A percentile compares a stretch with the other conserved stretches of the same genome.
phyloP scores from a whole-genome alignment of 2,329 filamentous ascomycete genomes.

The Orbilia javanica region DNA sequence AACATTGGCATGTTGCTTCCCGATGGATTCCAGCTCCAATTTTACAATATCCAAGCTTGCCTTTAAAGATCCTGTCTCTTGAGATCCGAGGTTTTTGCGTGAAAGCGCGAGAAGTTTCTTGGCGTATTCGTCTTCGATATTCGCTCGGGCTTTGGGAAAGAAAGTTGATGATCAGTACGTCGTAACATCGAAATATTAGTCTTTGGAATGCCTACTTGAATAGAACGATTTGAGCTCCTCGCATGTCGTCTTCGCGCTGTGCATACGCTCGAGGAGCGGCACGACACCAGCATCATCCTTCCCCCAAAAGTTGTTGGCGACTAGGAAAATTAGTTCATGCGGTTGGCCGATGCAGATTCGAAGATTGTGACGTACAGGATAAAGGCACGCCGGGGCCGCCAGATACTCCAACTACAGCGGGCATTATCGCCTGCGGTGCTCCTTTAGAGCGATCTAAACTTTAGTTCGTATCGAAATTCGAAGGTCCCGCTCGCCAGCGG shows the following conservation, averaged over 20 bases:
- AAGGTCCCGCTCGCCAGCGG: conserved; percentile 5
- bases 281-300: conserved; percentile 97
- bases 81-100: conserved; percentile 88
- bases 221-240: conserved; percentile 96
- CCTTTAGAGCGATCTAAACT: conserved; percentile 24
- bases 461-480: conserved; percentile 12
- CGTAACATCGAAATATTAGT: background rate
- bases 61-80: conserved; percentile 85
- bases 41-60: conserved; percentile 87
- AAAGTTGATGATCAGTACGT: background rate
- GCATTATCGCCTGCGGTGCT: conserved; percentile 47
- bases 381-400: conserved; percentile 76
- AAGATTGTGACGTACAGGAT: conserved; percentile 71
- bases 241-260: conserved; percentile 90
- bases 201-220: conserved; percentile 70
- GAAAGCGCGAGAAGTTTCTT: conserved; percentile 87
- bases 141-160: conserved; percentile 77
- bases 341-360: conserved; percentile 61
- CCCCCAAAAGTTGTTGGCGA: conserved; percentile 99
- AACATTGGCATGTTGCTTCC: conserved; percentile 90
- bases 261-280: conserved; percentile 93
- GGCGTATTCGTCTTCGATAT: conserved; percentile 96
- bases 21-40: conserved; percentile 91
- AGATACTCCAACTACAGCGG: conserved; percentile 63
- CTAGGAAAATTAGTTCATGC: conserved; percentile 66